These are phyloP conservation scores for Globisporangium camurandrum DNA, from an alignment of 352 stramenopile species.

Conservation along the genomic window DNA sequence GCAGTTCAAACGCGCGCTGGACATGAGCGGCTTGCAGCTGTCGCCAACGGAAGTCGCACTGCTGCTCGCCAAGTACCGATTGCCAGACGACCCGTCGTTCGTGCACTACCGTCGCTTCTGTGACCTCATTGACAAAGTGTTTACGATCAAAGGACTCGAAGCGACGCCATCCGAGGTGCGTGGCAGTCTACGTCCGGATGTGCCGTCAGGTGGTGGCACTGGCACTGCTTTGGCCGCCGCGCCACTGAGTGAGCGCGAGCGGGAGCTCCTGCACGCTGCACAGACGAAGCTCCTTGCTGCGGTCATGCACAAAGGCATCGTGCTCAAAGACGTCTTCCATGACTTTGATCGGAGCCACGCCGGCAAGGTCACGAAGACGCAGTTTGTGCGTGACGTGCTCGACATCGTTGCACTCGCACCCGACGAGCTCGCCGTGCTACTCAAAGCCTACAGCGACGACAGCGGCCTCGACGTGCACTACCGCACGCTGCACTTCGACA, in stretches of 20 bases:
- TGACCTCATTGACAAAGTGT: constrained; percentile 80
- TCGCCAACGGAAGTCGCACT: constrained; percentile 38
- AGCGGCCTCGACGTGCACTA: constrained; percentile 83
- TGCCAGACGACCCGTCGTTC: constrained; percentile 48
- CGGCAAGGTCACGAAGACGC: constrained; percentile 71
- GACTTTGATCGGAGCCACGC: constrained; percentile 83
- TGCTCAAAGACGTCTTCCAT: constrained; percentile 85
- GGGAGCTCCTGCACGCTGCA: constrained; percentile 21
- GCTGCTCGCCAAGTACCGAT: constrained; percentile 61
- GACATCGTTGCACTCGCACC: constrained; percentile 49
- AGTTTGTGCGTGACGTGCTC: constrained; percentile 68
- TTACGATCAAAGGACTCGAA: constrained; percentile 71
- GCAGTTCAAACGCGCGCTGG: constrained; percentile 75
- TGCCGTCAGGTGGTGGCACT: no score
- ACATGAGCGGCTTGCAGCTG: constrained; percentile 67
- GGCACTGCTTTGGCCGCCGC: constrained; percentile 17
- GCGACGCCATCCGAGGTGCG: constrained; percentile 44
- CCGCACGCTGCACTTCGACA: constrained; percentile 58
- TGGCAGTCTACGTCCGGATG: constrained; percentile 22
- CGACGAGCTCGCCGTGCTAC: constrained; percentile 44
- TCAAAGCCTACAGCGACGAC: constrained; percentile 66
- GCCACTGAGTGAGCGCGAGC: constrained; percentile 14
- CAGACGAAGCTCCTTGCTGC: constrained; percentile 54
- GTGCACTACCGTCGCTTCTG: constrained; percentile 80
- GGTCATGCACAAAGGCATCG: constrained; percentile 70